phyloP scores from a whole-genome alignment of 164 flowering plant species.

The Pachysandra terminalis region DNA sequence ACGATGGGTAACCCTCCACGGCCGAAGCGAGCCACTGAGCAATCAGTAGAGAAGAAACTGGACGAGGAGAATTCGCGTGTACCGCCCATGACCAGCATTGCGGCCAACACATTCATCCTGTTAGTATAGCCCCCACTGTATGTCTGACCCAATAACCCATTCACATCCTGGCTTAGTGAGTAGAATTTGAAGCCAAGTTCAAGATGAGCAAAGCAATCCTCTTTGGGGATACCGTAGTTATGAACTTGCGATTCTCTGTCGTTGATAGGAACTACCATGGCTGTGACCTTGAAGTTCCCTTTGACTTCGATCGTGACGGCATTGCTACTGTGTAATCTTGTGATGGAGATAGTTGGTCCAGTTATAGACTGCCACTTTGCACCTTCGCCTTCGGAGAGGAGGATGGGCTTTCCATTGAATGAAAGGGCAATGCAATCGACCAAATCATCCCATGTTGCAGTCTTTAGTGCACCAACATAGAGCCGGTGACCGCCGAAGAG shows the following conservation, averaged over 20 bases:
- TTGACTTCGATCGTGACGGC: background rate
- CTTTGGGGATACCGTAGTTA: constrained; percentile 8
- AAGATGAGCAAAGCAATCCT: constrained; percentile 17
- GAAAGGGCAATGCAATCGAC: constrained; percentile 6
- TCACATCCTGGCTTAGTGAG: background rate
- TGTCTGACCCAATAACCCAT: constrained; percentile 14
- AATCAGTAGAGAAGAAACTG: constrained; percentile 9
- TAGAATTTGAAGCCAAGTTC: constrained; percentile 14
- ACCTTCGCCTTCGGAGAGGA: constrained; percentile 2
- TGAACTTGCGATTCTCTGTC: constrained; percentile 10
- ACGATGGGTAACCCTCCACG: background rate
- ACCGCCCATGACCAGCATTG: constrained; percentile 12
- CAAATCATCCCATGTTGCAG: constrained; percentile 12
- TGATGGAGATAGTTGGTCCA: constrained; percentile 5
- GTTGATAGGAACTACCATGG: constrained; percentile 13
- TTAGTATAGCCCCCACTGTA: constrained; percentile 11
- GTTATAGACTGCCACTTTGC: constrained; percentile 5
- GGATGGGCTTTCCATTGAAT: constrained; percentile 4
- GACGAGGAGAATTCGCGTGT: background rate
- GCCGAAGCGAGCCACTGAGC: constrained; percentile 2
- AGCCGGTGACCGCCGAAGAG: constrained; percentile 11
- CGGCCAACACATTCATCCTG: constrained; percentile 1
- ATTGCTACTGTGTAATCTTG: constrained; percentile 7
- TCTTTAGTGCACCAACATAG: background rate
- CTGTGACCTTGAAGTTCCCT: constrained; percentile 11